Conservation (phyloP, 176 grass and related monocot genomes). For the Pontederia crassipes region DNA sequence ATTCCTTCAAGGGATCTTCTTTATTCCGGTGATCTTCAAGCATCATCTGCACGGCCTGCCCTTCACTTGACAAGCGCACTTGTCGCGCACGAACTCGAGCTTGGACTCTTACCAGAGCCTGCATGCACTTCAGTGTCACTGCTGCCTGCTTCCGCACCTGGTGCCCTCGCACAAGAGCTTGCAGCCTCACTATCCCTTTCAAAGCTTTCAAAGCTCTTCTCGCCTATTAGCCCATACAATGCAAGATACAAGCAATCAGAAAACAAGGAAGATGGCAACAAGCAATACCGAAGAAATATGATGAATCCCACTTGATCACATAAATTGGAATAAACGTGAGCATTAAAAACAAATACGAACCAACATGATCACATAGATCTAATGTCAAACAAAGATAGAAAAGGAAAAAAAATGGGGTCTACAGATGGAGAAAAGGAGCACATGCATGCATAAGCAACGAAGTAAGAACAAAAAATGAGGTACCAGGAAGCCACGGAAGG, state of each 20-base stretch:
- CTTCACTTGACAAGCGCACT: constrained; percentile 25
- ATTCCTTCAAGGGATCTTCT: constrained; percentile 46
- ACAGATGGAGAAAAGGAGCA: neutral
- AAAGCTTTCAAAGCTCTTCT: constrained; percentile 63
- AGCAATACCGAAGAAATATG: neutral
- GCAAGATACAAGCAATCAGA: neutral
- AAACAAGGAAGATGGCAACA: neutral
- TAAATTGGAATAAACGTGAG: too few relatives aligned
- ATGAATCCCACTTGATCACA: neutral
- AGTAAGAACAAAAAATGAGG: neutral
- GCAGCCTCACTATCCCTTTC: constrained; percentile 68
- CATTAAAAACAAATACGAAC: neutral
- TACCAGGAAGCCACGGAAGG: constrained; percentile 82
- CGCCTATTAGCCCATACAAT: constrained; percentile 27
- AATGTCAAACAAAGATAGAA: neutral
- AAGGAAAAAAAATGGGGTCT: neutral
- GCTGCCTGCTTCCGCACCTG: constrained; percentile 74
- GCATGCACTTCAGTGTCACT: constrained; percentile 74
- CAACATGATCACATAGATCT: neutral
- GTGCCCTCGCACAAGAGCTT: constrained; percentile 70
- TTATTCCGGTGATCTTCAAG: constrained; percentile 16
- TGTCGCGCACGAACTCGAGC: constrained; percentile 50
- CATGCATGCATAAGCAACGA: neutral
- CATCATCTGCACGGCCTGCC: constrained; percentile 15
- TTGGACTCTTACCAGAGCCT: constrained; percentile 56